phyloP scores from a whole-genome alignment of 2,329 filamentous ascomycete genomes.

The Microcyclospora tardicrescens region DNA sequence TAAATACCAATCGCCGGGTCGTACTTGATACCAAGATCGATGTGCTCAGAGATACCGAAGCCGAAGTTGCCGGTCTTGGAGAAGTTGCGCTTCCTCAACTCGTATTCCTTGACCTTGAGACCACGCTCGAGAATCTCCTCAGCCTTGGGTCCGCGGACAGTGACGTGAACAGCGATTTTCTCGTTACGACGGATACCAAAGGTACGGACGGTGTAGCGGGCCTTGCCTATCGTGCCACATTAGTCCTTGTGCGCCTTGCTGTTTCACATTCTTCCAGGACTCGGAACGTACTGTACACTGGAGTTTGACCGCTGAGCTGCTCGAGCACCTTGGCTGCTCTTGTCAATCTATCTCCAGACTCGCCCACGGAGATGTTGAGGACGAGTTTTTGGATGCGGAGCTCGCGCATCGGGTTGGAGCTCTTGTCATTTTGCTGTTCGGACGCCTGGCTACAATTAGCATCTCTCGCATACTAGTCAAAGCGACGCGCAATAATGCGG shows the following conservation, averaged over 20 bases:
- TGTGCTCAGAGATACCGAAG: slow-evolving; percentile 99
- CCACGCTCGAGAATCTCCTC: slow-evolving; percentile 99
- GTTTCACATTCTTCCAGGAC: background rate
- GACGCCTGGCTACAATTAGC: no score
- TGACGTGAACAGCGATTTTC: slow-evolving; percentile 99
- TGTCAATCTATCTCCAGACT: slow-evolving; percentile 99
- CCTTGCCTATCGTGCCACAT: slow-evolving; percentile 58
- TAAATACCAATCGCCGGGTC: slow-evolving; percentile 97
- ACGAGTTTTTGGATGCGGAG: slow-evolving; percentile 99
- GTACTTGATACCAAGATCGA: slow-evolving; percentile 99
- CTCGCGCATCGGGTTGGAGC: slow-evolving; percentile 98
- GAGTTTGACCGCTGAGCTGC: slow-evolving; percentile 98
- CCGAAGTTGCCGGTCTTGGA: slow-evolving; percentile 99
- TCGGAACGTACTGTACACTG: slow-evolving; percentile 78
- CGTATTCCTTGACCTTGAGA: slow-evolving; percentile 99
- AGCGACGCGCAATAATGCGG: no score
- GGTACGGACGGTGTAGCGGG: slow-evolving; percentile 99
- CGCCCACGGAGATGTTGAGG: slow-evolving; percentile 98
- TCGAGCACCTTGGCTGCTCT: slow-evolving; percentile 99
- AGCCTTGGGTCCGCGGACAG: slow-evolving; percentile 96
- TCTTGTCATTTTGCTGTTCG: slow-evolving; percentile 47
- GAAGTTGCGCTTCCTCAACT: slow-evolving; percentile 99
- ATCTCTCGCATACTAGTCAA: no score
- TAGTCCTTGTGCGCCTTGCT: background rate
- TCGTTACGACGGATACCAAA: slow-evolving; percentile 99